A percentile compares a stretch with the other conserved stretches of the same genome.
Evolutionary conservation across 768 basidiomycete genomes (phyloP).

Genomic region (Pleurotus citrinopileatus): DNA sequence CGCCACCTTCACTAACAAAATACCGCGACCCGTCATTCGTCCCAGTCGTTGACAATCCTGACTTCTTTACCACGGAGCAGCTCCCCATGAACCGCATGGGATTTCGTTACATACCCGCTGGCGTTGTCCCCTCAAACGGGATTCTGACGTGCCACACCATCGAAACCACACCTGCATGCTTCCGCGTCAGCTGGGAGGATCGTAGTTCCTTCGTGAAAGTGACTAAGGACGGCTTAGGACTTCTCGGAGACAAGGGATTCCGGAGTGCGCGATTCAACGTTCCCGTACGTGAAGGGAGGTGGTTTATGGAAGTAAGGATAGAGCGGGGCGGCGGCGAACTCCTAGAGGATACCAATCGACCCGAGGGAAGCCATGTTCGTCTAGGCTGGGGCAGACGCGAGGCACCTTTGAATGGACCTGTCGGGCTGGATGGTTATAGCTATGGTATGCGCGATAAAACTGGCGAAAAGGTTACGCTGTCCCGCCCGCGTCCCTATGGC

Average conservation of each 20-base stretch:
- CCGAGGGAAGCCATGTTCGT: conserved; percentile 79
- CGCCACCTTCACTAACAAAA: conserved; percentile 67
- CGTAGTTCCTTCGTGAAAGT: conserved; percentile 78
- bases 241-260: conserved; percentile 86
- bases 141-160: conserved; percentile 72
- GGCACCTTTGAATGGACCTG: conserved; percentile 90
- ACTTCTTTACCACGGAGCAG: conserved; percentile 66
- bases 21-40: conserved; percentile 73
- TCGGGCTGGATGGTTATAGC: conserved; percentile 90
- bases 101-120: conserved; percentile 79
- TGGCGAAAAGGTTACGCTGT: conserved; percentile 87
- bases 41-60: conserved; percentile 51
- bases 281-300: conserved; percentile 83
- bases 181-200: conserved; percentile 89
- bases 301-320: conserved; percentile 93
- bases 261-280: conserved; percentile 88
- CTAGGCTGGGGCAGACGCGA: conserved; percentile 93
- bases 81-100: conserved; percentile 73
- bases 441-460: conserved; percentile 91
- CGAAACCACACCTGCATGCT: conserved; percentile 68
- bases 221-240: conserved; percentile 71
- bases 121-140: conserved; percentile 59
- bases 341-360: conserved; percentile 40
- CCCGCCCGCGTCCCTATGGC: conserved; percentile 79
- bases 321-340: conserved; percentile 69